These are phyloP conservation scores for Candida montana DNA, from an alignment of 805 yeast species.

Conservation along the genomic window DNA sequence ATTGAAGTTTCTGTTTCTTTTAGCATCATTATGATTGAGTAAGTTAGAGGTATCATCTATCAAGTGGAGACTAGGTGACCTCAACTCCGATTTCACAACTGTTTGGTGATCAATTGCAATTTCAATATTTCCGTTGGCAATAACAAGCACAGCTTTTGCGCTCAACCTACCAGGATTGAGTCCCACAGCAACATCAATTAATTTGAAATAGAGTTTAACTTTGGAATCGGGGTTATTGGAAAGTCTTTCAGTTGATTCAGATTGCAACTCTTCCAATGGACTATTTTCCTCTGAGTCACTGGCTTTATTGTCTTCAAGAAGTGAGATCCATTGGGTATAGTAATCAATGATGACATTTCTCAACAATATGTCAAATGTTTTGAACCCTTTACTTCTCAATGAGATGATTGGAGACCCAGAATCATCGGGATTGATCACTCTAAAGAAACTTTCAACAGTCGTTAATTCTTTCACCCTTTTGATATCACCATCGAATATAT, in stretches of 20 bases:
- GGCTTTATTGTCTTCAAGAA: constrained; percentile 30
- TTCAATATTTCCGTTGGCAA: constrained; percentile 52
- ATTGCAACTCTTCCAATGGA: not conserved
- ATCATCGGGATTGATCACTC: constrained; percentile 30
- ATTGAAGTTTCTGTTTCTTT: constrained; percentile 18
- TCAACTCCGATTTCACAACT: constrained; percentile 38
- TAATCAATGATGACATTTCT: constrained; percentile 49
- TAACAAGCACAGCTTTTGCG: constrained; percentile 46
- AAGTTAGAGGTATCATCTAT: constrained; percentile 55
- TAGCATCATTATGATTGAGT: constrained; percentile 25
- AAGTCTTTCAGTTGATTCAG: constrained; percentile 6
- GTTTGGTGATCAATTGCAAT: constrained; percentile 31
- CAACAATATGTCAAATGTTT: constrained; percentile 37
- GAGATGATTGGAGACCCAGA: constrained; percentile 36
- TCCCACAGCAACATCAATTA: constrained; percentile 53
- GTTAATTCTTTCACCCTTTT: constrained; percentile 9
- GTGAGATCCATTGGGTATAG: constrained; percentile 51
- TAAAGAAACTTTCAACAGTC: constrained; percentile 27
- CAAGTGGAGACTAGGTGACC: constrained; percentile 25
- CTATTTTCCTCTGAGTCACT: constrained; percentile 6
- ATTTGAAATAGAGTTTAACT: constrained; percentile 19
- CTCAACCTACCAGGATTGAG: constrained; percentile 56
- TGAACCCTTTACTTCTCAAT: constrained; percentile 31
- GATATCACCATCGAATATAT: constrained; percentile 10
- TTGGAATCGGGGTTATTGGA: constrained; percentile 7